phyloP scores from a whole-genome alignment of 768 basidiomycete species.

The Collybia sordida region DNA sequence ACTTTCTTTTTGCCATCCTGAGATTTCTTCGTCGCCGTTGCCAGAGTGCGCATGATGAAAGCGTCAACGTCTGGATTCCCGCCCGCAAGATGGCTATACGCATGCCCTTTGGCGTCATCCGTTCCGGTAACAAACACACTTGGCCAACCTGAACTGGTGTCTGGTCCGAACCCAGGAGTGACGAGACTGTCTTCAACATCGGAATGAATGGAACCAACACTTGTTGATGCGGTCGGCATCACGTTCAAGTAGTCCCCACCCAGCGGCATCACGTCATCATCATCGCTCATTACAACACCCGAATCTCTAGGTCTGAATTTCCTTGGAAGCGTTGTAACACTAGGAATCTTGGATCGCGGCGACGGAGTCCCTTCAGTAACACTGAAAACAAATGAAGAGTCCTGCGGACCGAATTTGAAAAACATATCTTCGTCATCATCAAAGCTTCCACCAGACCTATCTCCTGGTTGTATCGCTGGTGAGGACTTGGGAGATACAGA shows the following conservation, averaged over 20 bases:
- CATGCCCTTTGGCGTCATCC: constrained; percentile 30
- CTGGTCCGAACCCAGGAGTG: constrained; percentile 63
- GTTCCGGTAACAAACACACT: constrained; percentile 39
- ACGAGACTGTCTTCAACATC: constrained; percentile 66
- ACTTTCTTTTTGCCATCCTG: constrained; percentile 53
- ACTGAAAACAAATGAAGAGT: constrained; percentile 57
- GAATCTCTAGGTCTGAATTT: constrained; percentile 78
- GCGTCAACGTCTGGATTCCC: constrained; percentile 53
- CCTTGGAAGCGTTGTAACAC: constrained; percentile 43
- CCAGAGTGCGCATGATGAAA: constrained; percentile 72
- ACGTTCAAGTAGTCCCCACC: constrained; percentile 27
- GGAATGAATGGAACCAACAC: constrained; percentile 59
- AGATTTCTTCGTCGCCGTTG: constrained; percentile 52
- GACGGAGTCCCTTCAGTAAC: constrained; percentile 59
- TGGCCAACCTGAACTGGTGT: constrained; percentile 64
- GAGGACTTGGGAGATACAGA: constrained; percentile 54
- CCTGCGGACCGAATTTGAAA: constrained; percentile 43
- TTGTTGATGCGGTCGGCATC: constrained; percentile 61
- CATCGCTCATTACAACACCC: constrained; percentile 61
- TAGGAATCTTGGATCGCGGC: constrained; percentile 40
- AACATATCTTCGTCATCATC: constrained; percentile 59
- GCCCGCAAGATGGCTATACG: constrained; percentile 9
- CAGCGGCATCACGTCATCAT: constrained; percentile 34
- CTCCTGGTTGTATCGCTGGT: constrained; percentile 26
- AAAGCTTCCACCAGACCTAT: constrained; percentile 21